Base-by-base conservation (phyloP, 176 grass and related monocot species). In the Carex pumila region DNA sequence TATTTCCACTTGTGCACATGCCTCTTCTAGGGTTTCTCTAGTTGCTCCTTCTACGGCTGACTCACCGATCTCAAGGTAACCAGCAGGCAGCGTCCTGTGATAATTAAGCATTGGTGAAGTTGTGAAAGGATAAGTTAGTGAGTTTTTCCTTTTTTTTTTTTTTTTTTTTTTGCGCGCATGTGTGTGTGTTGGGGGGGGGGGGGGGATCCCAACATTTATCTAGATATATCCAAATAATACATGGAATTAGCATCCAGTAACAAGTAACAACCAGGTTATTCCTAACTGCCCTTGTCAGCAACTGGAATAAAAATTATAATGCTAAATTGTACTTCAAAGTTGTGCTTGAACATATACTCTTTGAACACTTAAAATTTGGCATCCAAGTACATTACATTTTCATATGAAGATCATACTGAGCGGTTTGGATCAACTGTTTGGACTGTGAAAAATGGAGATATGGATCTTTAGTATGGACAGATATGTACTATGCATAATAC, bases 1-100 rank as follows among this genome's bases (percentile, higher is more conserved):
- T 92, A 99, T 92, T 79, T 99, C 93, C 10, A 99, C 96, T 92
- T 95, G 93, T 57, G 96, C 96, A 85, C 93, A 99, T 87, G 96
- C 96, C 87, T 99, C 96, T 88, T 99, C 96, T 10, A 95, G 86
- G 79, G 96, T 99, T 94, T 99, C 96, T 89, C 96, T 92, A 3
- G 87, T 73, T 58, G 96, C 96, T 62, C 96, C 96, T 91, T 90
- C 88, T 55, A 91, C 89, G 47, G 90, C 85, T 61, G 96, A 99
- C 81, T 99, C 96, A 32, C 90, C 96, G 66, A 95, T 88, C 67
- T 99, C 96, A 87, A 99, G 93, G 88, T 92, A 99, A 87, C 96
- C 96, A 90, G 96, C 96, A 85, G 93, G 96, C 87, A 99, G 93
- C 6, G 96, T 99, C 96, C 96, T 99, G 86, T 73, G 71, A 85